phyloP scores from a whole-genome alignment of 1,284 basidiomycete genomes.

The Anthracocystis setariae region DNA sequence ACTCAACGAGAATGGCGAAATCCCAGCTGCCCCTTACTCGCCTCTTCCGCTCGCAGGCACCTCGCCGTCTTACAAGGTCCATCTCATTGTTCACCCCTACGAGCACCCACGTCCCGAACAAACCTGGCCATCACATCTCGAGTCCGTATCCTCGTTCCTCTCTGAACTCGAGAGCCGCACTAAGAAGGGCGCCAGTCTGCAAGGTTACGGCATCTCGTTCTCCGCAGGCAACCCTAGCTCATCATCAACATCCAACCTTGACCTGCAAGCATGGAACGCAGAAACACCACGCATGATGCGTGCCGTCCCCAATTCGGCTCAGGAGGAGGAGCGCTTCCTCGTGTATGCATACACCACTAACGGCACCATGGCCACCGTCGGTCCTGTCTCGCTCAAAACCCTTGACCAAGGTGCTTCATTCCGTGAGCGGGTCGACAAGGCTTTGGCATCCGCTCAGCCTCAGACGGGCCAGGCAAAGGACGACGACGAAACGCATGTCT shows the following conservation, averaged over 20 bases:
- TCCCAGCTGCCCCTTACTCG: conserved; percentile 59
- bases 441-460: conserved; percentile 25
- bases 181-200: conserved; percentile 50
- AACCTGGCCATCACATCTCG: conserved; percentile 60
- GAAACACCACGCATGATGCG: conserved; percentile 50
- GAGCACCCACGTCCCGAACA: conserved; percentile 29
- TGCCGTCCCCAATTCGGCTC: conserved; percentile 41
- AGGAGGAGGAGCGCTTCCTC: conserved; percentile 54
- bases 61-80: conserved; percentile 56
- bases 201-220: conserved; percentile 58
- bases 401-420: conserved; percentile 41
- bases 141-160: conserved; percentile 53
- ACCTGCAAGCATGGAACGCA: conserved; percentile 53
- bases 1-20: conserved; percentile 45
- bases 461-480: conserved; percentile 31
- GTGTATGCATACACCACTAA: conserved; percentile 51
- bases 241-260: not conserved
- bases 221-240: conserved; percentile 33
- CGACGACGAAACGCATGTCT: conserved; percentile 60
- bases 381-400: conserved; percentile 54
- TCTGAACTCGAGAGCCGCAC: conserved; percentile 57
- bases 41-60: conserved; percentile 54
- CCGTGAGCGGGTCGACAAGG: conserved; percentile 30
- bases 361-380: conserved; percentile 51
- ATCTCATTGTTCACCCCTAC: conserved; percentile 56